These are phyloP conservation scores for Zygnema cylindricum DNA, from an alignment of 139 green algal species.

Conservation along the genomic window DNA sequence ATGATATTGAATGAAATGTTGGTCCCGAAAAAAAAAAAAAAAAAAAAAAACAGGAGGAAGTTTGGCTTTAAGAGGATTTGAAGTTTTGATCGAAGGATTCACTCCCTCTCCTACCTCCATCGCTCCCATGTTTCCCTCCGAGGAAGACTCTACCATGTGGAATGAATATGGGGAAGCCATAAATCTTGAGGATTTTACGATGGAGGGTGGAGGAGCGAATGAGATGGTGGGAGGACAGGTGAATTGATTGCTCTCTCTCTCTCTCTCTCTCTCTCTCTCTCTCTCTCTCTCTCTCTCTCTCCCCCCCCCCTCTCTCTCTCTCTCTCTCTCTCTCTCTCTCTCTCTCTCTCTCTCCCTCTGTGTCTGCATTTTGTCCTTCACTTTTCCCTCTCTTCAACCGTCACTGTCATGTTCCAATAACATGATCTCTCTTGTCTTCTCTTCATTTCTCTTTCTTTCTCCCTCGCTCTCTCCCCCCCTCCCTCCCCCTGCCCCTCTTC, in stretches of 20 bases:
- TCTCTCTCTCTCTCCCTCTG: neutral
- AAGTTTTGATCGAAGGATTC: conserved; percentile 52
- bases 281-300: neutral
- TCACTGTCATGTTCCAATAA: too few relatives aligned
- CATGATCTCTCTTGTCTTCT: too few relatives aligned
- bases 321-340: neutral
- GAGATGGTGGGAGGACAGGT: conserved; percentile 25
- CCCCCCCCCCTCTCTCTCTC: neutral
- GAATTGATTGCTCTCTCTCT: neutral
- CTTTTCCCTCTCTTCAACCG: too few relatives aligned
- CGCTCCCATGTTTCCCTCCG: conserved; percentile 42
- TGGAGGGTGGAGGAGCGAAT: too few relatives aligned
- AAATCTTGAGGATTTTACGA: conserved; percentile 32
- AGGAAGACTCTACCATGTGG: neutral
- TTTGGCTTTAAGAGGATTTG: neutral
- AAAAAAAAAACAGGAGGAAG: neutral
- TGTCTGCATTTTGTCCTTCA: neutral
- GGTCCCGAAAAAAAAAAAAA: neutral
- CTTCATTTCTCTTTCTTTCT: too few relatives aligned
- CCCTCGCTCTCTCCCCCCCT: too few relatives aligned
- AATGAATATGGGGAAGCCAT: conserved; percentile 59
- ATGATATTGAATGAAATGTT: neutral
- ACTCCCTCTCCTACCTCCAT: conserved; percentile 2
- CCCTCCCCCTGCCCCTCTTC: too few relatives aligned
- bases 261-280: neutral